Evolutionary conservation across 2,329 filamentous ascomycete species (phyloP).

Genomic region (Cadophora sp.): DNA sequence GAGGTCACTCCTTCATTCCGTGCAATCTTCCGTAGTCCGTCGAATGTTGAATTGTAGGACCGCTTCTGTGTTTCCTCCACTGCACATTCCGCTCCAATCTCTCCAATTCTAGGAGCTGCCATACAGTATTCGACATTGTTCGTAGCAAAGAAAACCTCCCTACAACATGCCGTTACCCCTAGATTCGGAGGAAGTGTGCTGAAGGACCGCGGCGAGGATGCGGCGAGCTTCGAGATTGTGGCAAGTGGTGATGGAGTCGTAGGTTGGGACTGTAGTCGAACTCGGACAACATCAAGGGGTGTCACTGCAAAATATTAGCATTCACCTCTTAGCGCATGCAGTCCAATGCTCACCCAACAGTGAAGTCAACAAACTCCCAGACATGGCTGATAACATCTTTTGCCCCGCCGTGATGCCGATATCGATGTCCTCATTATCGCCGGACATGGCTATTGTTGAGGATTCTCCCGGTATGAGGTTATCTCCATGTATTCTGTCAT

Average conservation of each 20-base stretch:
- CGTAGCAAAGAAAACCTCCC: slow-evolving; percentile 96
- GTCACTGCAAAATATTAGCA: slow-evolving; percentile 67
- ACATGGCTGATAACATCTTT: slow-evolving; percentile 94
- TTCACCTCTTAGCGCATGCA: slow-evolving; percentile 10
- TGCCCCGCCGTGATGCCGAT: slow-evolving; percentile 80
- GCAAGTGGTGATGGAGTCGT: slow-evolving; percentile 53
- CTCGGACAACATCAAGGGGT: slow-evolving; percentile 93
- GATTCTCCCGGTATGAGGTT: slow-evolving; percentile 38
- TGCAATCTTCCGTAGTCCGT: slow-evolving; percentile 92
- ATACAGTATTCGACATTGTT: slow-evolving; percentile 72
- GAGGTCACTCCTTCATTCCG: slow-evolving; percentile 87
- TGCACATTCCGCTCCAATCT: slow-evolving; percentile 69
- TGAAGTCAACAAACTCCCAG: slow-evolving; percentile 88
- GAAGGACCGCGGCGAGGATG: slow-evolving; percentile 59
- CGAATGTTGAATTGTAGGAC: slow-evolving; percentile 88
- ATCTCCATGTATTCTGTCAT: slow-evolving; percentile 44
- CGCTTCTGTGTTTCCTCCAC: slow-evolving; percentile 85
- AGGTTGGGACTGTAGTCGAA: slow-evolving; percentile 88
- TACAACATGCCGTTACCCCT: slow-evolving; percentile 92
- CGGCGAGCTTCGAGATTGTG: slow-evolving; percentile 61
- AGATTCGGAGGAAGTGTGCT: slow-evolving; percentile 80
- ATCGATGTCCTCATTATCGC: slow-evolving; percentile 48
- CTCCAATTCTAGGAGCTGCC: slow-evolving; percentile 42
- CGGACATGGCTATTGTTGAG: slow-evolving; percentile 41
- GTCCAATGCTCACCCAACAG: slow-evolving; percentile 70